These are phyloP conservation scores for Nicotiana sylvestris DNA, from an alignment of 257 asterid genomes.

Conservation along the genomic window DNA sequence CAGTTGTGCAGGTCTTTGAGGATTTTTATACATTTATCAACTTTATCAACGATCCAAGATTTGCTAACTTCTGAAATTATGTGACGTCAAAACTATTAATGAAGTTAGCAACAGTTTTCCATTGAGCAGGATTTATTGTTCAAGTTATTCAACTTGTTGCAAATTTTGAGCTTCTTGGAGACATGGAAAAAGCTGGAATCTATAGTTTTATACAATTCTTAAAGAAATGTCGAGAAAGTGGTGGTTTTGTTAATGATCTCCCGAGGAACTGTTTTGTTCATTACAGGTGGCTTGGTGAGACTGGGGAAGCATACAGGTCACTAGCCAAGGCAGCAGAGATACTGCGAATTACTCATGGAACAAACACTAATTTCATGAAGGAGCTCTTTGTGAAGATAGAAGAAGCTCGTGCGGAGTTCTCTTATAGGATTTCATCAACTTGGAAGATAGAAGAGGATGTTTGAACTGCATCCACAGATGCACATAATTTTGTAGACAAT, in stretches of 20 bases:
- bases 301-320: slow-evolving; percentile 61
- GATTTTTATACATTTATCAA: too few species aligned
- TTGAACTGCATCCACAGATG: not conserved
- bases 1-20: too few species aligned
- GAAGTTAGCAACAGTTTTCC: not conserved
- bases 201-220: not conserved
- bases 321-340: slow-evolving; percentile 61
- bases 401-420: slow-evolving; percentile 82
- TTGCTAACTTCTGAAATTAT: not conserved
- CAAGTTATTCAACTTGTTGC: not conserved
- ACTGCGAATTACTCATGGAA: slow-evolving; percentile 71
- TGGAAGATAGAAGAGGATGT: not conserved
- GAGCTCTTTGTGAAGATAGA: slow-evolving; percentile 69
- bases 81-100: not conserved
- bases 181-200: not conserved
- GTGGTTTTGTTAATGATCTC: not conserved
- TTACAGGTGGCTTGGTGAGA: slow-evolving; percentile 69
- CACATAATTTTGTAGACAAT: not conserved
- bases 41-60: too few species aligned
- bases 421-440: slow-evolving; percentile 37
- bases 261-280: not conserved
- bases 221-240: not conserved
- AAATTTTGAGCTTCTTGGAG: not conserved
- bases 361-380: slow-evolving; percentile 44
- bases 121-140: not conserved